Conservation (phyloP, 1,139 yeast species). For the Kazachstania sp. region DNA sequence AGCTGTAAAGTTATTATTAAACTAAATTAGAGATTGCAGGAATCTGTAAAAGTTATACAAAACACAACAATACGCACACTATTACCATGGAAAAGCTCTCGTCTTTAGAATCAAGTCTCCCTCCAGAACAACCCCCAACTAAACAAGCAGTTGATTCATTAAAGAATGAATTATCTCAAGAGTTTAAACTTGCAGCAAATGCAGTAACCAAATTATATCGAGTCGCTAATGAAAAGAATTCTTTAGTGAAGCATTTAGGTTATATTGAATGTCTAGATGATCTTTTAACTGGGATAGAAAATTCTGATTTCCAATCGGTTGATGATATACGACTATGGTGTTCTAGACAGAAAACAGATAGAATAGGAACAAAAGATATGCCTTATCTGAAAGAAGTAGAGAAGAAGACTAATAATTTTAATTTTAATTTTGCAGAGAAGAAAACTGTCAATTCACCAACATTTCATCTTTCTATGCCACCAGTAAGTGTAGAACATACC, state of each 20-base stretch:
- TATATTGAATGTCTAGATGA: constrained; percentile 24
- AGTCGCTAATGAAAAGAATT: constrained; percentile 24
- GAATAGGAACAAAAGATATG: constrained; percentile 4
- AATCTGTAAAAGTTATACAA: no score
- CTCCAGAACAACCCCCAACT: constrained; percentile 28
- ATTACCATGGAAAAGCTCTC: constrained; percentile 18
- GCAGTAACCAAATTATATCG: constrained; percentile 26
- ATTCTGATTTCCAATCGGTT: constrained; percentile 5
- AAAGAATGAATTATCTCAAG: constrained; percentile 21
- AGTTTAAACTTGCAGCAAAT: constrained; percentile 28
- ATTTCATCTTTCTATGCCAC: constrained; percentile 12
- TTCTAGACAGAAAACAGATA: constrained; percentile 14
- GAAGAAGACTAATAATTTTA: background rate
- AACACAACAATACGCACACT: no score
- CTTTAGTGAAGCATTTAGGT: constrained; percentile 22
- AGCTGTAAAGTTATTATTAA: no score
- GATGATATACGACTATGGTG: constrained; percentile 20
- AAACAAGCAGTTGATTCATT: constrained; percentile 20
- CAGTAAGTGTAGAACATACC: constrained; percentile 10
- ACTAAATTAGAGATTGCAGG: no score
- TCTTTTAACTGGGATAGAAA: constrained; percentile 11
- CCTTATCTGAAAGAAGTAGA: constrained; percentile 2
- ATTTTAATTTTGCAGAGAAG: constrained; percentile 3
- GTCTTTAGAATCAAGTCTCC: constrained; percentile 21
- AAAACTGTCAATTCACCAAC: constrained; percentile 5